Base-by-base conservation (phyloP, 139 green algal genomes). In the Medakamo hakoo region DNA sequence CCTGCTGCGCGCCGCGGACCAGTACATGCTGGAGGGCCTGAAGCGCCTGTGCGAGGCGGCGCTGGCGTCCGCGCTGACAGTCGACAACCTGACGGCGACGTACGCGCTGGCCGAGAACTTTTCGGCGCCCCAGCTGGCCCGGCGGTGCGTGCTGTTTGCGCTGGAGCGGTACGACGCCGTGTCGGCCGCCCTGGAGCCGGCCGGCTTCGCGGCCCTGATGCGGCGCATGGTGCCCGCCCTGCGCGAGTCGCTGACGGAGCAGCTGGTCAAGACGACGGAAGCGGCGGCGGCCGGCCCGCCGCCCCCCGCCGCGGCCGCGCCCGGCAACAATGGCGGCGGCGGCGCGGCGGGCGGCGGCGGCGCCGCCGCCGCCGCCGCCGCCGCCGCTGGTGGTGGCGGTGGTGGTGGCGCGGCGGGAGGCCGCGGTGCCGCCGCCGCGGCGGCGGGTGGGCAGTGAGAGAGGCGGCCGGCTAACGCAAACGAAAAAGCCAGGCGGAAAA, bases 21-120 rank as follows among this genome's bases (percentile, higher is more conserved):
- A 97, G 76, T 98, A 97, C 76, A 83, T 97, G 76, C 77, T 98
- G 57, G 91, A 96, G 40, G 79, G 76, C 2, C 78, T 98, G 5
- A 98, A 98, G 77, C 72, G 78, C 59, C 82, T 93, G 49, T 98
- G 91, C 68, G 91, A 97, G 72, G 72, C 79, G 28, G 73, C 78
- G 58, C 89, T 97, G 24, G 73, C 81, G 23, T 63, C 85, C 60
- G 61, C 69, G 27, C 78, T 97, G 40, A 73, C 74, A 5, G 65
- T 85, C 4, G 86, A 95, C 27, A 92, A 84, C 66, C 73, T 97
- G n/a, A 58, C 59, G 5, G 68, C 75, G 24, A 81, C 82, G 1
- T 94, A 87, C 65, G 81, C 88, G 48, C 76, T 93, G 31, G 80
- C 84, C 4, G 90, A 97, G 76, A 74, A 76, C 55, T 96, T 81